Conservation (phyloP, 306 rosid species). For the Vicia villosa region DNA sequence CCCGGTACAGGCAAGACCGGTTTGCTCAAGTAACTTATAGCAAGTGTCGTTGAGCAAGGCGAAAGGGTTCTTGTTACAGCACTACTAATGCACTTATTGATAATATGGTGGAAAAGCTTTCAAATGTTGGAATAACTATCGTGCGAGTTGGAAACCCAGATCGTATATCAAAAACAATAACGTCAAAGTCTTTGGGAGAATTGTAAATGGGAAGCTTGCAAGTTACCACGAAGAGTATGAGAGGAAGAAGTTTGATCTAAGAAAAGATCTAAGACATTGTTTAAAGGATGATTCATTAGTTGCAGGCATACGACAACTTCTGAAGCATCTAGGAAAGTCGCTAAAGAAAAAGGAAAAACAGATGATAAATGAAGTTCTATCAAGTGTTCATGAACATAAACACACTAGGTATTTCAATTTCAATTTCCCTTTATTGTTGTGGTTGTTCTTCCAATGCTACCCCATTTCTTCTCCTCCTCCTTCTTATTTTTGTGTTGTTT, state of each 20-base stretch:
- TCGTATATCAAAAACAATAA: slow-evolving; percentile 63
- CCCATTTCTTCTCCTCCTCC: too few species aligned
- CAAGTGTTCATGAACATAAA: slow-evolving; percentile 71
- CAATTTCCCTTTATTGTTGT: too few species aligned
- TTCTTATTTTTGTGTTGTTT: too few species aligned
- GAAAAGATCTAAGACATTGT: slow-evolving; percentile 76
- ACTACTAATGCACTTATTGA: too few species aligned
- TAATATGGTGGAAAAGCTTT: too few species aligned
- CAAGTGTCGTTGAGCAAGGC: slow-evolving; percentile 65
- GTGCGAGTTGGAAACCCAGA: slow-evolving; percentile 91
- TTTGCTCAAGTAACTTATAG: slow-evolving; percentile 67
- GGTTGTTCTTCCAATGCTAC: too few species aligned
- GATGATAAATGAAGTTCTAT: slow-evolving; percentile 65
- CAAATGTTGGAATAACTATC: too few species aligned
- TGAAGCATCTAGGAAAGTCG: slow-evolving; percentile 69
- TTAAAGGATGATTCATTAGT: slow-evolving; percentile 79
- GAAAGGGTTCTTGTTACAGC: slow-evolving; percentile 88
- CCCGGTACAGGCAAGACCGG: slow-evolving; percentile 94
- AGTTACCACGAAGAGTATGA: slow-evolving; percentile 62
- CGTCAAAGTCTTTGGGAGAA: slow-evolving; percentile 74
- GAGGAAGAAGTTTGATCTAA: slow-evolving; percentile 79
- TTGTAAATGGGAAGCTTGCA: slow-evolving; percentile 68
- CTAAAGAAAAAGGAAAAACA: slow-evolving; percentile 80
- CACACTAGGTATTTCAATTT: too few species aligned
- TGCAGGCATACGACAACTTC: slow-evolving; percentile 86